These are phyloP conservation scores for Apiospora aurea DNA, from an alignment of 2,329 filamentous ascomycete genomes.

Conservation along the genomic window DNA sequence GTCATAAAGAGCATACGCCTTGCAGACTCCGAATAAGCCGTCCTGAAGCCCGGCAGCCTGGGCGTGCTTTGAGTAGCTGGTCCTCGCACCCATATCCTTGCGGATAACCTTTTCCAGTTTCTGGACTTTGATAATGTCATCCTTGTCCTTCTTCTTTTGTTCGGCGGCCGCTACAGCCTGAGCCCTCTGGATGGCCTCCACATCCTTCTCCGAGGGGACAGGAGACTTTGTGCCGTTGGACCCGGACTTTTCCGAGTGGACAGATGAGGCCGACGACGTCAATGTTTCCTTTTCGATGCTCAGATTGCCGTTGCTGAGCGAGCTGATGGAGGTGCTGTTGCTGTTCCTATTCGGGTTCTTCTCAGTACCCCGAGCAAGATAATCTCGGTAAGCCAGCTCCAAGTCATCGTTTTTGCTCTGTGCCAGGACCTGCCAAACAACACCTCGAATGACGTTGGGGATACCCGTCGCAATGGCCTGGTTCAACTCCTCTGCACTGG, in stretches of 20 bases:
- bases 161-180: conserved; percentile 70
- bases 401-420: conserved; percentile 94
- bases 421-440: conserved; percentile 97
- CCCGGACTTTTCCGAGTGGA: conserved; percentile 79
- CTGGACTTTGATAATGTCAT: conserved; percentile 74
- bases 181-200: conserved; percentile 70
- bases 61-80: conserved; percentile 96
- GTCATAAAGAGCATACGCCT: conserved; percentile 95
- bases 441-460: conserved; percentile 92
- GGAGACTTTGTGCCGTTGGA: conserved; percentile 61
- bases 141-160: conserved; percentile 79
- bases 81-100: conserved; percentile 88
- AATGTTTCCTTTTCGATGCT: conserved; percentile 71
- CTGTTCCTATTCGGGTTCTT: conserved; percentile 73
- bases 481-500: conserved; percentile 89
- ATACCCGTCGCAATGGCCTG: conserved; percentile 92
- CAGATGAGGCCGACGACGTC: conserved; percentile 82
- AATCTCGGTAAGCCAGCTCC: conserved; percentile 84
- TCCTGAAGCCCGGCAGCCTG: conserved; percentile 91
- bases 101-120: conserved; percentile 93
- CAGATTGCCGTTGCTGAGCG: conserved; percentile 60
- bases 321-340: conserved; percentile 59
- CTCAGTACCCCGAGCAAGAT: conserved; percentile 80
- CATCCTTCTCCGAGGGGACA: conserved; percentile 64
- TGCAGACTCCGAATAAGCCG: conserved; percentile 92